Base-by-base conservation (phyloP, 2,329 filamentous ascomycete genomes). In the Didymella pomorum region DNA sequence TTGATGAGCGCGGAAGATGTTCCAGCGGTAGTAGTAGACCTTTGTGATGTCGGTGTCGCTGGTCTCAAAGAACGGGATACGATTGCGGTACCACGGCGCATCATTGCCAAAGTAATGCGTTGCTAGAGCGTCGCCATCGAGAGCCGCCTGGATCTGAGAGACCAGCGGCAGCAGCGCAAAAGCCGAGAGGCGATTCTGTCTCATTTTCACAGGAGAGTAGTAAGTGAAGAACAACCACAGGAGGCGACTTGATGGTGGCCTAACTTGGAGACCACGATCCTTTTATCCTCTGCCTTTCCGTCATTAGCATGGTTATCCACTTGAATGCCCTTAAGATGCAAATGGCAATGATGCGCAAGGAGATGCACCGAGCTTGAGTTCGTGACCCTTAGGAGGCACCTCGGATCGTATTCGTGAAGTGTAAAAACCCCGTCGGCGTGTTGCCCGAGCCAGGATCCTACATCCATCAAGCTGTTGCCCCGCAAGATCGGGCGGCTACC, bases 1-100 rank as follows among this genome's bases (percentile, higher is more conserved):
- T 63, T 80, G 79, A 56, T 81, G 79, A 0, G 79, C 72, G 2
- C 79, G 74, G 67, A 79, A 81, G 25, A 81, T 71, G 25, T 72
- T 75, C 79, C 78, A 80, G 29, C 79, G 78, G 59, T 81, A 81
- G 66, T 81, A 81, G 65, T 80, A 81, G 10, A 81, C 79, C 18
- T 80, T 75, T 1, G 74, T 76, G 16, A 79, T 72, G 10, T 74
- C 61, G 1, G 66, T 44, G 52, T 79, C 76, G 47, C 75, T 78
- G 18, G 74, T 74, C 48, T 79, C 76, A 57, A 79, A 79, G 51
- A 76, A 75, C 1, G 77, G 76, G 6, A 79, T 78, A 12, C 74
- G 71, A 29, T 74, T 63, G 8, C 69, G 66, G 46, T 78, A 79
- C 78, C 77, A 79, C 1, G 76, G 71, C 20, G 75, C 70, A 61